A percentile compares a stretch with the other conserved stretches of the same genome.
These are phyloP conservation scores for Triticum turgidum DNA, from an alignment of 176 grass and related monocot species.

Conservation along the genomic window DNA sequence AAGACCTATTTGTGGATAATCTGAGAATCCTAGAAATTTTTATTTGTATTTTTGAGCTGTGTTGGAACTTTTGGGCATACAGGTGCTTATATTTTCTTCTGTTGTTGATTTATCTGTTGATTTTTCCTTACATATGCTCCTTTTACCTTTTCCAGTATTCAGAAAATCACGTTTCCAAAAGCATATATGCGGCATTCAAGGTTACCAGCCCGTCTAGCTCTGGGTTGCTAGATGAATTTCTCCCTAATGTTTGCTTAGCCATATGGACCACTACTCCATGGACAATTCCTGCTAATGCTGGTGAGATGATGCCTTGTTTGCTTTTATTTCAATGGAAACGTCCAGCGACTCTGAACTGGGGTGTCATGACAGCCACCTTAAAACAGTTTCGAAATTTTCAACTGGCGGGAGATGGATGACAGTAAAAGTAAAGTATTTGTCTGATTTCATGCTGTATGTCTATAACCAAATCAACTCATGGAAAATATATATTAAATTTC, in stretches of 20 bases:
- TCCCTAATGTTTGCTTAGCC: conserved; percentile 71
- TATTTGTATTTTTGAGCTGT: conserved; percentile 30
- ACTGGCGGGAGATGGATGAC: neutral
- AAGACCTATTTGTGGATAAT: conserved; percentile 15
- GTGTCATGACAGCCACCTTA: neutral
- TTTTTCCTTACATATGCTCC: conserved; percentile 4
- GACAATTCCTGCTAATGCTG: conserved; percentile 99
- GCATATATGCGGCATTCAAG: conserved; percentile 96
- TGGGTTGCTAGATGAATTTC: conserved; percentile 70
- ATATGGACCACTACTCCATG: conserved; percentile 99
- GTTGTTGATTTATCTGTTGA: conserved; percentile 16
- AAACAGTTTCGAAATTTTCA: neutral
- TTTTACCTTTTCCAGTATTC: conserved; percentile 72
- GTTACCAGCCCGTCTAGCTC: conserved; percentile 48
- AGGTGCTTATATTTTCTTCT: neutral
- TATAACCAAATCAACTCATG: conserved; percentile 11
- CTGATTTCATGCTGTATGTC: conserved; percentile 5
- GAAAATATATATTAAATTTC: neutral
- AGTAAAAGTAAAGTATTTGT: neutral
- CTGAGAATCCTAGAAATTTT: neutral
- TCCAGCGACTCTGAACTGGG: conserved; percentile 16
- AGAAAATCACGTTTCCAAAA: conserved; percentile 86
- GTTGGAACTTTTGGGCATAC: neutral
- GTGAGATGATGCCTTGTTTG: conserved; percentile 55
- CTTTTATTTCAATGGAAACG: conserved; percentile 30